Evolutionary conservation across 495 filamentous ascomycete genomes (phyloP).

Genomic region (Peziza echinospora): DNA sequence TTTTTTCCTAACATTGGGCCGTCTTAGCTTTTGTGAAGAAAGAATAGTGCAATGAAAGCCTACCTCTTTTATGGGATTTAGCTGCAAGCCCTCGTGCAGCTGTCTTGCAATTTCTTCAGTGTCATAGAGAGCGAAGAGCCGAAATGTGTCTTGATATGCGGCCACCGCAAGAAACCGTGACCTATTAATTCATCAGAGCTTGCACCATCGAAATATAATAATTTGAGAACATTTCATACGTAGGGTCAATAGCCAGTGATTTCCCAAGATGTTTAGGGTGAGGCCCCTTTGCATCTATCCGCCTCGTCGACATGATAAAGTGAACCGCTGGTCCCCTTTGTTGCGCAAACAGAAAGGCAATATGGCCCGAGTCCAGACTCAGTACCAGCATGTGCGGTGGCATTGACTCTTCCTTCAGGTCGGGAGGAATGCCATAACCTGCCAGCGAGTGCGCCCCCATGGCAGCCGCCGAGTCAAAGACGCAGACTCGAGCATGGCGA

Average conservation of each 20-base stretch:
- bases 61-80: constrained; percentile 24
- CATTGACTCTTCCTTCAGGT: constrained; percentile 16
- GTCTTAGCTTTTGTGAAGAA: constrained; percentile 3
- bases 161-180: constrained; percentile 45
- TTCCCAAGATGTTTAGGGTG: constrained; percentile 43
- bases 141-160: constrained; percentile 34
- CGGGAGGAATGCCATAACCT: constrained; percentile 1
- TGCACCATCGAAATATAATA: background rate
- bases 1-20: constrained; percentile 28
- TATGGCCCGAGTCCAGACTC: constrained; percentile 42
- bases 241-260: constrained; percentile 65
- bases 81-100: constrained; percentile 17
- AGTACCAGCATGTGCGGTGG: constrained; percentile 62
- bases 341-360: constrained; percentile 47
- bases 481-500: constrained; percentile 40
- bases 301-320: constrained; percentile 38
- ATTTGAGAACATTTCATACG: constrained; percentile 24
- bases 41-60: background rate
- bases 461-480: constrained; percentile 19
- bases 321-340: constrained; percentile 23
- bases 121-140: constrained; percentile 39
- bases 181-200: constrained; percentile 20
- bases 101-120: constrained; percentile 26
- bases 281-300: constrained; percentile 33
- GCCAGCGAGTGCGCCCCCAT: too few relatives aligned